Conservation (phyloP, 257 asterid genomes). For the Eucommia ulmoides region DNA sequence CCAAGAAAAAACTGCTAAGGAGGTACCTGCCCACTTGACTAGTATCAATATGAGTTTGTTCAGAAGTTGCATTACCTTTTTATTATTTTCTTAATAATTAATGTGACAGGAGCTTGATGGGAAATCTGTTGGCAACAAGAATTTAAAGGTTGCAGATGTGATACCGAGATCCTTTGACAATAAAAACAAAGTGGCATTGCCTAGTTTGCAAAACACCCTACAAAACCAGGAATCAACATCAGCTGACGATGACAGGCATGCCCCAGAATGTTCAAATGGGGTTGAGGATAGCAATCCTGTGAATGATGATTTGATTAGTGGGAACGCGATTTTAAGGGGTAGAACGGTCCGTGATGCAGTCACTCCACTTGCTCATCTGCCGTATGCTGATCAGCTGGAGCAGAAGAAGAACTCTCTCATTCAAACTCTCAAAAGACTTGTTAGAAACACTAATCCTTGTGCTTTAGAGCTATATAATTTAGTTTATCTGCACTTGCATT, state of each 20-base stretch:
- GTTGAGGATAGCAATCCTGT: conserved; percentile 25
- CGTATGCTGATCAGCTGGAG: conserved; percentile 82
- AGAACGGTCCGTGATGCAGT: conserved; percentile 75
- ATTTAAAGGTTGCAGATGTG: conserved; percentile 61
- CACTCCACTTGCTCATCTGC: conserved; percentile 92
- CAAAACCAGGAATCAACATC: conserved; percentile 17
- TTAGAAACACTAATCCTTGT: conserved; percentile 20
- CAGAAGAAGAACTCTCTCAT: conserved; percentile 58
- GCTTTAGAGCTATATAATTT: too few species aligned
- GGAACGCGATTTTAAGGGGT: conserved; percentile 30
- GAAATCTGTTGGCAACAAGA: conserved; percentile 58
- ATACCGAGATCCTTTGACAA: conserved; percentile 65
- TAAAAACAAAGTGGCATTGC: conserved; percentile 24
- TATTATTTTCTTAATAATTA: conserved; percentile 13
- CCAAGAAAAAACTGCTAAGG: conserved; percentile 38
- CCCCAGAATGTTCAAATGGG: conserved; percentile 12
- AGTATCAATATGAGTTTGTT: neutral
- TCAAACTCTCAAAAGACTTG: conserved; percentile 71
- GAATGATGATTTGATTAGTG: conserved; percentile 21
- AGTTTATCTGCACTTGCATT: too few species aligned
- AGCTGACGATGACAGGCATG: conserved; percentile 13
- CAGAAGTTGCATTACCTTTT: conserved; percentile 3
- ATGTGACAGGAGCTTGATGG: conserved; percentile 68
- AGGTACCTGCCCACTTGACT: conserved; percentile 31
- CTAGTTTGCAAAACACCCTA: conserved; percentile 8